Evolutionary conservation across 1,284 basidiomycete genomes (phyloP), one percentile per base, ranked within the genome.

Genomic region (Heterobasidion parviporum): DNA sequence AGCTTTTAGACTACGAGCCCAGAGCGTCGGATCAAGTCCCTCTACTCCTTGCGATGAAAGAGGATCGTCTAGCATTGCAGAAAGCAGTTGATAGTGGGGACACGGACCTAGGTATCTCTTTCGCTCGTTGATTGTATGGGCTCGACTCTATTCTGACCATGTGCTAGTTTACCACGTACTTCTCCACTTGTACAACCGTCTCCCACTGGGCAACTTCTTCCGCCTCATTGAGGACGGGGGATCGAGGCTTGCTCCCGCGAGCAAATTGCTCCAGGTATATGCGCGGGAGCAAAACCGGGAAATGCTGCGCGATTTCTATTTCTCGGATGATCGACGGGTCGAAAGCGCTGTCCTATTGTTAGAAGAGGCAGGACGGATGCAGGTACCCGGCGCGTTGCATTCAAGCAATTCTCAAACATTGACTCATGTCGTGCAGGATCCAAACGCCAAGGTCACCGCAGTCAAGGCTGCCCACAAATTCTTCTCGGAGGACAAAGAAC

Each of bases 51-150:
- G 83, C 81, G 56, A 99, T 99, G 97, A 93, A 94, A 63, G 92
- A 98, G 69, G 93, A 98, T 66, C 83, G 83, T 58, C 71, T 94
- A 3, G 97, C 96, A 5, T 74, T 99, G 34, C 74, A 82, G 57
- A 98, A 97, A 68, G 93, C 96, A 0, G 88, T 97, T 14, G 91
- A 94, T 61, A 95, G 93, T 60, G 94, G 95, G 0, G 95, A 99
- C 67, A 93, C 94, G 0, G 95, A 99, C 70, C 80, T 99, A 1
- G 87, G 94, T 94, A 62, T 52, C 81, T 63, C 20, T 12, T 26
- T 51, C 34, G 35, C 54, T 54, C 50, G 41, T 34, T 49, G 53
- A 14, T 18, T 45, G 26, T 57, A 41, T 44, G 20, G 20, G 43
- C 10, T 45, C 20, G 10, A 38, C 45, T 38, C 53, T 32, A 9